Percentiles rank a stretch among this genome's conserved stretches.
These are phyloP conservation scores for Buddleja alternifolia DNA, from an alignment of 257 asterid genomes.

Conservation along the genomic window DNA sequence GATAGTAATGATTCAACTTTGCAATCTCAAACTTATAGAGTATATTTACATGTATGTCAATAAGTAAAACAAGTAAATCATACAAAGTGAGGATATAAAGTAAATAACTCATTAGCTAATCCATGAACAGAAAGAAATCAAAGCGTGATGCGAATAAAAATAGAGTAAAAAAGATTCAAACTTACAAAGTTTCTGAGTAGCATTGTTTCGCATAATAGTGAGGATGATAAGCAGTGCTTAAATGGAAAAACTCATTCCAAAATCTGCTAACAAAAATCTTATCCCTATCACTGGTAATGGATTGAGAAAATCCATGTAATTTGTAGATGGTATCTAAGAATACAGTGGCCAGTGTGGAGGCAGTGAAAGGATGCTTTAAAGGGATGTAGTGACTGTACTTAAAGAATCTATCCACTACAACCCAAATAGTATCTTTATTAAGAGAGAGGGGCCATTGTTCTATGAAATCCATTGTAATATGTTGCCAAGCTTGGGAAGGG, in stretches of 20 bases:
- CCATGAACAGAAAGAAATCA: too few species aligned
- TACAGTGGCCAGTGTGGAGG: background rate
- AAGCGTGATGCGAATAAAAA: too few species aligned
- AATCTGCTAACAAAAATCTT: too few species aligned
- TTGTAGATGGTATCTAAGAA: background rate
- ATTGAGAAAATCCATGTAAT: background rate
- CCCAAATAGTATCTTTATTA: background rate
- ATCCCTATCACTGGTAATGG: too few species aligned
- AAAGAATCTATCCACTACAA: slow-evolving; percentile 25
- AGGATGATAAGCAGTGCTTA: background rate
- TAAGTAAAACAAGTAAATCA: too few species aligned
- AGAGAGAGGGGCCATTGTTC: background rate
- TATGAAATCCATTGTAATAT: slow-evolving; percentile 4
- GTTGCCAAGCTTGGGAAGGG: background rate
- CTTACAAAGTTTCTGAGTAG: too few species aligned
- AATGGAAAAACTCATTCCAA: background rate
- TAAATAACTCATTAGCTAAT: too few species aligned
- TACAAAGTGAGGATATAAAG: too few species aligned
- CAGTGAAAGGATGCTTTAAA: background rate
- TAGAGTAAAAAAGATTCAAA: too few species aligned
- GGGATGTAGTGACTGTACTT: slow-evolving; percentile 5
- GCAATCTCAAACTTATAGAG: too few species aligned
- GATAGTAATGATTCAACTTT: too few species aligned
- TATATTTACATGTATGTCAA: too few species aligned
- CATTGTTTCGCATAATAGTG: background rate